Conservation (phyloP, 441 rosid species). For the Gossypium gossypioides region DNA sequence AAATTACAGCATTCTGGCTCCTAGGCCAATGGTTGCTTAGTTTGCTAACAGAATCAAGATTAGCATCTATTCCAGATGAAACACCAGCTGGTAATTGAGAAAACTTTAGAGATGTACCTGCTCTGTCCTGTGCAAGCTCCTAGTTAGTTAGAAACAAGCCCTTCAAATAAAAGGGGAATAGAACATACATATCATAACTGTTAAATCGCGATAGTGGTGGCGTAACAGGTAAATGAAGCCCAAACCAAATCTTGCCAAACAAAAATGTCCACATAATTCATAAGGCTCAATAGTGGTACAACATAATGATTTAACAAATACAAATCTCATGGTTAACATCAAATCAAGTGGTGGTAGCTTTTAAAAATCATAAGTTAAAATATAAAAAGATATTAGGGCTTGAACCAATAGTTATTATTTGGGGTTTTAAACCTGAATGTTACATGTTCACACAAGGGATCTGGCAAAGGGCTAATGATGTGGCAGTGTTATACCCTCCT, state of each 20-base stretch:
- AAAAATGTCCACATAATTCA: not conserved
- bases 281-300: not conserved
- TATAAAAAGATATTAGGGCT: not conserved
- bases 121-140: conserved; percentile 23
- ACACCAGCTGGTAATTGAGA: conserved; percentile 23
- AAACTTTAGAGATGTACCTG: conserved; percentile 9
- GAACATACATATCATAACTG: not conserved
- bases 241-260: not conserved
- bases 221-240: not conserved
- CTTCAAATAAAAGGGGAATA: not conserved
- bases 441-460: not conserved
- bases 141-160: conserved; percentile 14
- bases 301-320: not conserved
- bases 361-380: not conserved
- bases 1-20: conserved; percentile 33
- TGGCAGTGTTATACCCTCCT: not conserved
- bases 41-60: conserved; percentile 23
- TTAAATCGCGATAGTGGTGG: not conserved
- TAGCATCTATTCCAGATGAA: conserved; percentile 13
- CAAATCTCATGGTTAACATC: not conserved
- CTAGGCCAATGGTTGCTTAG: conserved; percentile 20
- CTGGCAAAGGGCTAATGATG: not conserved
- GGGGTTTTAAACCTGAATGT: not conserved
- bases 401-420: not conserved
- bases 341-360: not conserved